Percentiles rank a stretch among this genome's conserved stretches.
Evolutionary conservation across 257 asterid species (phyloP).

Genomic region (Ligustrum vulgare): DNA sequence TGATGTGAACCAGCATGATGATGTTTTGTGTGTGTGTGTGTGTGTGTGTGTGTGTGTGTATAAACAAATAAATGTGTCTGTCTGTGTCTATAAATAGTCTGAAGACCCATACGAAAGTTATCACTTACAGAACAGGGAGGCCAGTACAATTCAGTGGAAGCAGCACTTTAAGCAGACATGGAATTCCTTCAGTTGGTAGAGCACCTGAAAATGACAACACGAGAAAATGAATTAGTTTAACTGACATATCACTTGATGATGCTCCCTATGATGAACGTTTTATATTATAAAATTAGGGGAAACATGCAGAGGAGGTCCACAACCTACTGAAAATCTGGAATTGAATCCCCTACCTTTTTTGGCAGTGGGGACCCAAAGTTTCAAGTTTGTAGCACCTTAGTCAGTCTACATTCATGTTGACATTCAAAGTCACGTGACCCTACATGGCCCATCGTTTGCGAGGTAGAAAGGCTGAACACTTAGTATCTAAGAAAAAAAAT

Average conservation of each 20-base stretch:
- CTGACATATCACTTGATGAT: neutral
- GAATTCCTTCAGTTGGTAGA: constrained; percentile 98
- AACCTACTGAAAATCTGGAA: neutral
- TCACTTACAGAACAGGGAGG: constrained; percentile 80
- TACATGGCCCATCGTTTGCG: neutral
- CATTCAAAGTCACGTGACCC: neutral
- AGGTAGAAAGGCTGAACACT: neutral
- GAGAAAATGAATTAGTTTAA: constrained; percentile 11
- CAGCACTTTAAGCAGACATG: constrained; percentile 82
- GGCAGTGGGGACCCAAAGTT: neutral
- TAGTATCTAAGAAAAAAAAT: neutral
- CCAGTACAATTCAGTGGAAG: constrained; percentile 87
- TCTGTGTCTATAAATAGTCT: neutral
- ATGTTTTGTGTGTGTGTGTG: neutral
- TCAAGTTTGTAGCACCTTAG: neutral
- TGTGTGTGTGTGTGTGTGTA: neutral
- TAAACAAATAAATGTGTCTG: too few relatives aligned
- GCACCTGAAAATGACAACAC: constrained; percentile 59
- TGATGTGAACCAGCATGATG: constrained; percentile 11
- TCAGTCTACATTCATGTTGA: neutral
- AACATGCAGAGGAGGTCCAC: neutral
- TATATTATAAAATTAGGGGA: neutral
- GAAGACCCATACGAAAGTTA: constrained; percentile 16
- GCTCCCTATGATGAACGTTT: neutral
- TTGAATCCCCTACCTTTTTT: neutral